These are phyloP conservation scores for Blakeslea trispora DNA, from an alignment of 371 early-diverging fungal genomes.

Conservation along the genomic window DNA sequence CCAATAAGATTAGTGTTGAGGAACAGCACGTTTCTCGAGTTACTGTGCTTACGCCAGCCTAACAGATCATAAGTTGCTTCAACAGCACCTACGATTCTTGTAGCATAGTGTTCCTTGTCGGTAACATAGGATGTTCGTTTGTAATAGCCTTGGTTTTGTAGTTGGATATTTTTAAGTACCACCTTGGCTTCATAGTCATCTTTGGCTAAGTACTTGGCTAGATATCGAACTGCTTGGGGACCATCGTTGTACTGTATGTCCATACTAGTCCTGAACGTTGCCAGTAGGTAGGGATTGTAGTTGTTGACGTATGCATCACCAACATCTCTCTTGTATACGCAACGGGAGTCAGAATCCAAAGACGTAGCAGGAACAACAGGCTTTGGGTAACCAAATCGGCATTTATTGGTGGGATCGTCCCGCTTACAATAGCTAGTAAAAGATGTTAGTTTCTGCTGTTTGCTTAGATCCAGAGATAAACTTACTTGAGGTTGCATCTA, in stretches of 20 bases:
- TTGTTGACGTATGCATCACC: neutral
- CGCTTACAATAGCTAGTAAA: conserved; percentile 1
- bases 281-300: conserved; percentile 9
- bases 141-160: neutral
- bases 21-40: neutral
- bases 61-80: conserved; percentile 8
- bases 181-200: neutral
- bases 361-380: too few species aligned
- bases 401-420: neutral
- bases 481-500: conserved; percentile 4
- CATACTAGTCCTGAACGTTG: conserved; percentile 1
- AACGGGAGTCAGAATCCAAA: too few species aligned
- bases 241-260: conserved; percentile 16
- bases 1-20: neutral
- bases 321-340: neutral
- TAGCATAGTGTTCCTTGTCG: neutral
- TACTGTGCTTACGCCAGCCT: neutral
- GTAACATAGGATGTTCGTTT: neutral
- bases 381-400: conserved; percentile 4
- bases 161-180: neutral
- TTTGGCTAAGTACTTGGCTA: conserved; percentile 14
- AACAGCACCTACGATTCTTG: conserved; percentile 3
- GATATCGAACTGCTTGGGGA: neutral
- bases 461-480: neutral
- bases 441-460: neutral